Evolutionary conservation across 1,284 basidiomycete genomes (phyloP).

Genomic region (Microbotryum scabiosae): DNA sequence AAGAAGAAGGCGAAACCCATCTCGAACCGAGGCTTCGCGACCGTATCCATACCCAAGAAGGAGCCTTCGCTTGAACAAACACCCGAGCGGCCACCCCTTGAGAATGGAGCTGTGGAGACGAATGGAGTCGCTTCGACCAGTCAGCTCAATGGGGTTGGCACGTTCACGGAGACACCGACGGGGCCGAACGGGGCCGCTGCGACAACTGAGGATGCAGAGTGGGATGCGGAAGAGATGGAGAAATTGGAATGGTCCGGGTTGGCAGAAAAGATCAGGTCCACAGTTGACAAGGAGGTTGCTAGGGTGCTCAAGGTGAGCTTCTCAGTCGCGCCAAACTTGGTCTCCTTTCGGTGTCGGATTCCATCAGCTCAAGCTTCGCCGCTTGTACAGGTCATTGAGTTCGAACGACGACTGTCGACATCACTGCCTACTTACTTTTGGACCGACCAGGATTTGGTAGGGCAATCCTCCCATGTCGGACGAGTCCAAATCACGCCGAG

Average conservation of each 20-base stretch:
- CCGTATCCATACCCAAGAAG: slow-evolving; percentile 23
- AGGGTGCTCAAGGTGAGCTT: slow-evolving; percentile 55
- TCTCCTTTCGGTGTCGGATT: too few relatives aligned
- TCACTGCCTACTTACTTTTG: slow-evolving; percentile 52
- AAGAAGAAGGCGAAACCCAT: slow-evolving; percentile 25
- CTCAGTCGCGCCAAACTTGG: too few relatives aligned
- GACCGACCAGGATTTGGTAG: slow-evolving; percentile 38
- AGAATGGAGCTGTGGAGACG: not conserved
- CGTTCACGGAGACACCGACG: not conserved
- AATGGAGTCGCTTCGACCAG: not conserved
- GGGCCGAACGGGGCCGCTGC: not conserved
- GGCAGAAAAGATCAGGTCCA: slow-evolving; percentile 76
- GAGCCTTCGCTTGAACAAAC: not conserved
- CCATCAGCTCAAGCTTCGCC: too few relatives aligned
- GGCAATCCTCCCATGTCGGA: not conserved
- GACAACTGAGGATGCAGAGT: slow-evolving; percentile 21
- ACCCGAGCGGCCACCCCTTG: not conserved
- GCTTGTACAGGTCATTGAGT: slow-evolving; percentile 61
- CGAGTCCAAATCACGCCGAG: not conserved
- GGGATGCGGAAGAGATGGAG: slow-evolving; percentile 45
- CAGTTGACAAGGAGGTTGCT: slow-evolving; percentile 76
- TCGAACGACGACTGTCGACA: slow-evolving; percentile 67
- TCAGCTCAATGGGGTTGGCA: too few relatives aligned
- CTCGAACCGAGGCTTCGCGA: slow-evolving; percentile 24
- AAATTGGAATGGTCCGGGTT: slow-evolving; percentile 54